Conservation (phyloP, 352 stramenopile species). For the Phytophthora pistaciae region DNA sequence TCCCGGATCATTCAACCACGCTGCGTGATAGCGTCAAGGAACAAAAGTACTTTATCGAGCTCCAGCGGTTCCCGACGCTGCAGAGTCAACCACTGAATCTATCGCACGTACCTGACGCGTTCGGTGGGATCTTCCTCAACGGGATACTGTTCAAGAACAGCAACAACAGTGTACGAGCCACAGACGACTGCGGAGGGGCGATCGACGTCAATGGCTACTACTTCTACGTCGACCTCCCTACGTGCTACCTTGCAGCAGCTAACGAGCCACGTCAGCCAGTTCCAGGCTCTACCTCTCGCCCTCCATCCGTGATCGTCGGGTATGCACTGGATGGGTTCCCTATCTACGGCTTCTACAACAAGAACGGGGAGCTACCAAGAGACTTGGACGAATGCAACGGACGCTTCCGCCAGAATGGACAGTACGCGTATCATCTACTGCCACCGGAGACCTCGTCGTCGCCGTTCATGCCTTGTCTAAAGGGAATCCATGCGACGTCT, state of each 20-base stretch:
- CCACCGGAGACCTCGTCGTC: constrained; percentile 10
- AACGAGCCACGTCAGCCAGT: constrained; percentile 12
- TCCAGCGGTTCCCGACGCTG: constrained; percentile 57
- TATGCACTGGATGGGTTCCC: constrained; percentile 76
- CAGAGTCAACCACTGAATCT: constrained; percentile 38
- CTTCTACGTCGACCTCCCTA: constrained; percentile 53
- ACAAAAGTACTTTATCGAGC: constrained; percentile 69
- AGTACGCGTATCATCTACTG: constrained; percentile 68
- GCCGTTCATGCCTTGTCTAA: constrained; percentile 68
- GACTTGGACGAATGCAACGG: constrained; percentile 73
- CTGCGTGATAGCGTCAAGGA: constrained; percentile 24
- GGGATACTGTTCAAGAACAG: constrained; percentile 60
- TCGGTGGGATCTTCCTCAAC: constrained; percentile 69
- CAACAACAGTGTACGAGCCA: constrained; percentile 13
- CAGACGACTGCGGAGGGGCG: constrained; percentile 59
- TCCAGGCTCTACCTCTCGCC: neutral
- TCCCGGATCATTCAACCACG: constrained; percentile 52
- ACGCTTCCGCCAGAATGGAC: constrained; percentile 42
- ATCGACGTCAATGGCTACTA: constrained; percentile 57
- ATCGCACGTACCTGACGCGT: constrained; percentile 24
- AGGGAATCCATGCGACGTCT: constrained; percentile 44
- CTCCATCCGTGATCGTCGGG: constrained; percentile 48
- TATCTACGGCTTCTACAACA: constrained; percentile 62
- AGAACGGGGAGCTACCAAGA: constrained; percentile 47
- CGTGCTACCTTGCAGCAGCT: constrained; percentile 45